Percentiles rank a stretch among this genome's conserved stretches.
These are phyloP conservation scores for Torrubiella hemipterigena DNA, from an alignment of 2,329 filamentous ascomycete genomes.

Conservation along the genomic window DNA sequence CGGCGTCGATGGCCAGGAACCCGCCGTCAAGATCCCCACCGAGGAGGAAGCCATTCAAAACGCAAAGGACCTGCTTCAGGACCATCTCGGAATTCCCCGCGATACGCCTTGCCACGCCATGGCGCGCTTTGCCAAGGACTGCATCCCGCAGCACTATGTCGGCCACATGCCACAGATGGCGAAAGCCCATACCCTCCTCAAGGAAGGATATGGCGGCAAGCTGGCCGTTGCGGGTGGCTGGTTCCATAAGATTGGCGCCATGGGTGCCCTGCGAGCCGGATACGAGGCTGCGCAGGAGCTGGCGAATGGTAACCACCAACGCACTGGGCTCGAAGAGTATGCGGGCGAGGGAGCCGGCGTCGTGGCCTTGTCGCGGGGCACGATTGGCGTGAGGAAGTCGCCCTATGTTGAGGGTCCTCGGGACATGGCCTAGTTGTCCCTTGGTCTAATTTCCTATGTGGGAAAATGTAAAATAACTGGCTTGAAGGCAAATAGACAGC, in stretches of 20 bases:
- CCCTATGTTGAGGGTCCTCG: too few species aligned
- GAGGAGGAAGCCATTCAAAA: constrained; percentile 55
- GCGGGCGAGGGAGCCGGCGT: too few species aligned
- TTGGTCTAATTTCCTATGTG: too few species aligned
- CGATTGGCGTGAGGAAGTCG: too few species aligned
- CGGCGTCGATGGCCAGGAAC: constrained; percentile 35
- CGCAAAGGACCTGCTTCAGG: constrained; percentile 55
- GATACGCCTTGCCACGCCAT: constrained; percentile 48
- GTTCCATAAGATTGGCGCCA: constrained; percentile 38
- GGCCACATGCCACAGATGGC: constrained; percentile 58
- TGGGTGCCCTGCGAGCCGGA: constrained; percentile 38
- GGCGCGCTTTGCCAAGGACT: constrained; percentile 50
- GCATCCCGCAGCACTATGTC: constrained; percentile 83
- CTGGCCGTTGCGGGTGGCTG: constrained; percentile 52
- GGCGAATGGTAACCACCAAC: constrained; percentile 10
- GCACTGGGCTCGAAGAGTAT: constrained; percentile 21
- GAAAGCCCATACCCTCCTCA: constrained; percentile 41
- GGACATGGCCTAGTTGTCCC: too few species aligned
- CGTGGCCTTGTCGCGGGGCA: constrained; percentile 3
- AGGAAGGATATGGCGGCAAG: constrained; percentile 43
- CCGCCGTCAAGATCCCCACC: constrained; percentile 31
- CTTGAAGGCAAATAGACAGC: too few species aligned
- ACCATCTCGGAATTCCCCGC: constrained; percentile 59
- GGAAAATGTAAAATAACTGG: too few species aligned
- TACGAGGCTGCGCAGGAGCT: constrained; percentile 28